Percentiles rank a stretch among this genome's conserved stretches.
These are phyloP conservation scores for Eragrostis tef DNA, from an alignment of 202 grass and related monocot species.

Conservation along the genomic window DNA sequence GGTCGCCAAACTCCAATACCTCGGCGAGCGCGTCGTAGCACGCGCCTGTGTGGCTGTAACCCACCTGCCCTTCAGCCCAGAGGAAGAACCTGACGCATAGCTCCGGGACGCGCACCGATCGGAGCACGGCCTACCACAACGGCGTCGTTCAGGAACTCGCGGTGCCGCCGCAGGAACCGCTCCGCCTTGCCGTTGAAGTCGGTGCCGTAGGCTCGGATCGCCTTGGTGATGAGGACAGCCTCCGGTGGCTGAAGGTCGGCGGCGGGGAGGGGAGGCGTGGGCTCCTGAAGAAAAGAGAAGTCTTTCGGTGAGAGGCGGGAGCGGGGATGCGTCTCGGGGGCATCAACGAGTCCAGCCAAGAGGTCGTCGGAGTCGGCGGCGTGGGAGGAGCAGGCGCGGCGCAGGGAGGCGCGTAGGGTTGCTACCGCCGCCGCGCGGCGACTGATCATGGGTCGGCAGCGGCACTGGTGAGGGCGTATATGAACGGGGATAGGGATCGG, in stretches of 20 bases:
- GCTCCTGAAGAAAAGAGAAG: constrained; percentile 68
- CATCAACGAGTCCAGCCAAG: constrained; percentile 41
- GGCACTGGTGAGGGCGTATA: background rate
- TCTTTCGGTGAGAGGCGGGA: constrained; percentile 52
- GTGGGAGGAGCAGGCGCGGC: constrained; percentile 43
- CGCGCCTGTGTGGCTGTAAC: constrained; percentile 67
- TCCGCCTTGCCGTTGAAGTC: constrained; percentile 59
- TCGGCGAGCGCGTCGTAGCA: constrained; percentile 69
- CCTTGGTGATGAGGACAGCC: constrained; percentile 75
- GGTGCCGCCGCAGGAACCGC: constrained; percentile 69
- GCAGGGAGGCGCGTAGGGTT: constrained; percentile 41
- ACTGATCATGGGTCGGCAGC: constrained; percentile 52
- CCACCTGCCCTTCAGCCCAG: constrained; percentile 89
- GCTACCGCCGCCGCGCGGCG: constrained; percentile 47
- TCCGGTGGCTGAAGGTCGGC: constrained; percentile 51
- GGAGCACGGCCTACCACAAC: constrained; percentile 72
- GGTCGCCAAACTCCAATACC: constrained; percentile 63
- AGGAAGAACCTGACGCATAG: constrained; percentile 85
- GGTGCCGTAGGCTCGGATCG: constrained; percentile 53
- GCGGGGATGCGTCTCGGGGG: background rate
- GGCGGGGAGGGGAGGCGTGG: constrained; percentile 28
- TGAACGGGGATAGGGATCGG: background rate
- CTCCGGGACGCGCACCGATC: constrained; percentile 57
- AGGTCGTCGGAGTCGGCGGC: constrained; percentile 37
- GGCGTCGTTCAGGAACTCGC: constrained; percentile 59